Percentiles rank a stretch among this genome's conserved stretches.
These are phyloP conservation scores for Leonotis leonurus DNA, from an alignment of 257 asterid species.

Conservation along the genomic window DNA sequence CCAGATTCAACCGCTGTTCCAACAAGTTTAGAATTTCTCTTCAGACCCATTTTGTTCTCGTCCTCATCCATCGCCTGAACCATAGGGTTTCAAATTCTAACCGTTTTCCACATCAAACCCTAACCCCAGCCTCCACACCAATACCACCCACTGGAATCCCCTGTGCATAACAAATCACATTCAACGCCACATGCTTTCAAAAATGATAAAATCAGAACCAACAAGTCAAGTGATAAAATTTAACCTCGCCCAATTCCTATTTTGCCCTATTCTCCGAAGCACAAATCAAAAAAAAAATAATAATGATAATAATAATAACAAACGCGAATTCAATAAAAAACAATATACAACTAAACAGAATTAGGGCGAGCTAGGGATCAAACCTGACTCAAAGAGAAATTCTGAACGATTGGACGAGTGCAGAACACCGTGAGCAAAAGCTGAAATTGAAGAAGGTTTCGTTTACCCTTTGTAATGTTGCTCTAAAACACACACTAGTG, in stretches of 20 bases:
- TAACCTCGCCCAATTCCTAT: constrained; percentile 11
- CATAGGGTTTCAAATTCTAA: constrained; percentile 43
- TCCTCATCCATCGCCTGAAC: constrained; percentile 61
- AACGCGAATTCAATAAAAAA: constrained; percentile 4
- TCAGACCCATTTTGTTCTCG: constrained; percentile 39
- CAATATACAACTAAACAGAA: background rate
- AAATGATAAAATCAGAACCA: background rate
- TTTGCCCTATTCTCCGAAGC: background rate
- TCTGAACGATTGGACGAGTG: constrained; percentile 10
- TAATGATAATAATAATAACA: too few species aligned
- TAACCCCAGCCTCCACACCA: constrained; percentile 32
- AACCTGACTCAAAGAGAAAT: constrained; percentile 23
- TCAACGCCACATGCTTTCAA: constrained; percentile 17
- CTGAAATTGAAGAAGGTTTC: background rate
- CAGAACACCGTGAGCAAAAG: constrained; percentile 7
- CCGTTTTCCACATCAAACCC: constrained; percentile 46
- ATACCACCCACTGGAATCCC: constrained; percentile 26
- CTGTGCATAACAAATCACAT: constrained; percentile 13
- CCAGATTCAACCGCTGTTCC: constrained; percentile 45
- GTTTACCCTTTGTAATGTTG: background rate
- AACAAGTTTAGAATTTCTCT: constrained; percentile 37
- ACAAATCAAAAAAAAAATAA: constrained; percentile 5
- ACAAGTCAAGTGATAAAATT: constrained; percentile 8
- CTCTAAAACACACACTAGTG: constrained; percentile 16
- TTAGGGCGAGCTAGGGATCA: constrained; percentile 11